A percentile compares a stretch with the other conserved stretches of the same genome.
Evolutionary conservation across 2,329 filamentous ascomycete genomes (phyloP).

Genomic region (Penicillium italicum): DNA sequence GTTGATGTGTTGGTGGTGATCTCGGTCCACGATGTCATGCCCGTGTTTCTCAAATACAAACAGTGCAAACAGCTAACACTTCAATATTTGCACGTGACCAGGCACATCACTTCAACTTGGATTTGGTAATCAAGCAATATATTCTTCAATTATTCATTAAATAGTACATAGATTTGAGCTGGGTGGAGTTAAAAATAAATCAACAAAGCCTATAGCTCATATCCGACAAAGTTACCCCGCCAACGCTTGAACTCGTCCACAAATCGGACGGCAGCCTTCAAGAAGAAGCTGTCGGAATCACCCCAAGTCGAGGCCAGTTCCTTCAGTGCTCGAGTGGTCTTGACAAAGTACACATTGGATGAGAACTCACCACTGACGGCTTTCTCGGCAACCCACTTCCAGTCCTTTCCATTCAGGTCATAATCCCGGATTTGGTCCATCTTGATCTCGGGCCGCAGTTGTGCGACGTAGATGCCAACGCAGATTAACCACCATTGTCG

Average conservation of each 20-base stretch:
- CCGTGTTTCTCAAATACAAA: constrained; percentile 6
- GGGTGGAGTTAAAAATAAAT: not conserved
- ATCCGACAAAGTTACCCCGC: constrained; percentile 50
- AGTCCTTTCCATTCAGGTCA: constrained; percentile 63
- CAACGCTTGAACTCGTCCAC: constrained; percentile 59
- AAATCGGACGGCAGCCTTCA: constrained; percentile 51
- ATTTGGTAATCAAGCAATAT: no score
- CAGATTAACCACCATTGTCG: constrained; percentile 88
- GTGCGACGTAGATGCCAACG: constrained; percentile 71
- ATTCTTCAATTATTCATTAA: not conserved
- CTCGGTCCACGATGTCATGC: not conserved
- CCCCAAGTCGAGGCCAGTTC: constrained; percentile 41
- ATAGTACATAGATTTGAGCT: not conserved
- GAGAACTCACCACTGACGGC: constrained; percentile 65
- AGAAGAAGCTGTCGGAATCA: constrained; percentile 44
- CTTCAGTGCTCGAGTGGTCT: constrained; percentile 63
- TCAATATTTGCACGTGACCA: not conserved
- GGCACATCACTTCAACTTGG: no score
- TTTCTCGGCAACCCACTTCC: constrained; percentile 71
- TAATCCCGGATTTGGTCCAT: constrained; percentile 59
- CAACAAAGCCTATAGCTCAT: not conserved
- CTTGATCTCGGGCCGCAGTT: constrained; percentile 68
- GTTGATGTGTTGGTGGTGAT: not conserved
- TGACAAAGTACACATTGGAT: constrained; percentile 79
- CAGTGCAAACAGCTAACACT: constrained; percentile 1